Evolutionary conservation across 1,139 yeast species (phyloP).

Genomic region (Suhomyces wounanorum): DNA sequence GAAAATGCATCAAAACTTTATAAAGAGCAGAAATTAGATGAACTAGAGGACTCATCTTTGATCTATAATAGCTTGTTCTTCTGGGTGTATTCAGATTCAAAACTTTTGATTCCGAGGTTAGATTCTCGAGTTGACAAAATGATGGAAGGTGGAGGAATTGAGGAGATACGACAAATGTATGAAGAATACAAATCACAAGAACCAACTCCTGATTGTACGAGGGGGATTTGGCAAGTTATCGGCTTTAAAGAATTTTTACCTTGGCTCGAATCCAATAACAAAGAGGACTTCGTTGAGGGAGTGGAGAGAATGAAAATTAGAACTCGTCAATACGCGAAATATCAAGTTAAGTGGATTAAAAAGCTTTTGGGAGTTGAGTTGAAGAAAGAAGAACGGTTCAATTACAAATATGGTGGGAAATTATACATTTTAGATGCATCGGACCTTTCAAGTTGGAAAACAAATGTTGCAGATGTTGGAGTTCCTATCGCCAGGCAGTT

Average conservation of each 20-base stretch:
- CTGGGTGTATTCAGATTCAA: conserved; percentile 82
- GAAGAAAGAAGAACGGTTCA: conserved; percentile 49
- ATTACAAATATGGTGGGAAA: conserved; percentile 59
- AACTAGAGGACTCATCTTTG: conserved; percentile 48
- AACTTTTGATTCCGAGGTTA: conserved; percentile 59
- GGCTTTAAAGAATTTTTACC: conserved; percentile 94
- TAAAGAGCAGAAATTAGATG: conserved; percentile 54
- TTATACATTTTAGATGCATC: conserved; percentile 77
- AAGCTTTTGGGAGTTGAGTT: conserved; percentile 69
- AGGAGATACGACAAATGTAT: conserved; percentile 66
- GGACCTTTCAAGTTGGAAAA: conserved; percentile 61
- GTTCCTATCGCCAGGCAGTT: conserved; percentile 46
- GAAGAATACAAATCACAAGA: conserved; percentile 33
- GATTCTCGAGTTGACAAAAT: conserved; percentile 82
- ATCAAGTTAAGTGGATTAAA: conserved; percentile 91
- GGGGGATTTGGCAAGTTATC: conserved; percentile 92
- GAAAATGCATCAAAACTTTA: conserved; percentile 71
- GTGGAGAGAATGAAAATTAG: conserved; percentile 77
- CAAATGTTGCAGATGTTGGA: conserved; percentile 59
- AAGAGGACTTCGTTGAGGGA: conserved; percentile 43
- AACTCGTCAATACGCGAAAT: conserved; percentile 85
- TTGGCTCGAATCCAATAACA: conserved; percentile 49
- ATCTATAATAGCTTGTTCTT: conserved; percentile 69
- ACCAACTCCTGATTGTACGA: conserved; percentile 54
- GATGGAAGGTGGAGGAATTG: conserved; percentile 68